Evolutionary conservation across 2,329 filamentous ascomycete species (phyloP).

Genomic region (Fonsecaea monophora): DNA sequence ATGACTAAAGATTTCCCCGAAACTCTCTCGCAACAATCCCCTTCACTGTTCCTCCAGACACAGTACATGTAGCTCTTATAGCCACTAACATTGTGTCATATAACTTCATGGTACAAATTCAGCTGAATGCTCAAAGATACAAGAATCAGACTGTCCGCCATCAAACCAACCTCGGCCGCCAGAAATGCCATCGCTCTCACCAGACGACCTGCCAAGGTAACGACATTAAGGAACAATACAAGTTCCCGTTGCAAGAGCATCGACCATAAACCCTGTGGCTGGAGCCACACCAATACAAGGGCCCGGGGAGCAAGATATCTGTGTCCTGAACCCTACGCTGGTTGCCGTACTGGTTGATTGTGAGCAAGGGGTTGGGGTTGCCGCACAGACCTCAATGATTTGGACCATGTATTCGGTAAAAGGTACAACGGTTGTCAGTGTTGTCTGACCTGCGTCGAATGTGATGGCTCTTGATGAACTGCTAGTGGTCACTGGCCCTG

Average conservation of each 20-base stretch:
- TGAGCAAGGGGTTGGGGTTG: constrained; percentile 27
- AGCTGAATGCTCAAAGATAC: not conserved
- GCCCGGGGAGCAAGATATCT: constrained; percentile 33
- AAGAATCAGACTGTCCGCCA: constrained; percentile 4
- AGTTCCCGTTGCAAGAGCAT: constrained; percentile 19
- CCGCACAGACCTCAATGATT: constrained; percentile 30
- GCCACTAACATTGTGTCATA: not conserved
- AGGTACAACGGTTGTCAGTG: constrained; percentile 28
- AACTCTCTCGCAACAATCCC: constrained; percentile 20
- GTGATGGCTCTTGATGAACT: constrained; percentile 20
- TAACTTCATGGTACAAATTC: not conserved
- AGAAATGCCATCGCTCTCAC: not conserved
- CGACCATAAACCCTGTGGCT: constrained; percentile 26
- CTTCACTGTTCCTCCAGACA: not conserved
- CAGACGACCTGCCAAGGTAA: not conserved
- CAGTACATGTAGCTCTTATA: not conserved
- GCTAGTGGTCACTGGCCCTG: not conserved
- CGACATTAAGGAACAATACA: constrained; percentile 23
- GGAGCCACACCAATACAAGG: constrained; percentile 27
- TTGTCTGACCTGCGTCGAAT: constrained; percentile 25
- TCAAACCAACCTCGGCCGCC: not conserved
- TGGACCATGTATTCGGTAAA: constrained; percentile 32
- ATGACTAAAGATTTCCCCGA: constrained; percentile 15
- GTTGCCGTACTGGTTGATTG: constrained; percentile 25
- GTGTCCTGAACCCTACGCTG: constrained; percentile 23